phyloP scores from a whole-genome alignment of 129 eudicot species.

The Helianthus annuus region HanXRQr2.0-SUNRISE NC_035445.2:41917345-41917844 shows the following conservation, averaged over 20 bases:
- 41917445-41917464: not conserved
- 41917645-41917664: constrained; percentile 96
- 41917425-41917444: constrained; percentile 85
- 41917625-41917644: constrained; percentile 85
- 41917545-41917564: constrained; percentile 78
- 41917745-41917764: constrained; percentile 62
- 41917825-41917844: constrained; percentile 33
- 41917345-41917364: constrained; percentile 84
- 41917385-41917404: constrained; percentile 77
- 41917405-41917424: constrained; percentile 74
- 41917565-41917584: constrained; percentile 73
- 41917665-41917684: constrained; percentile 39
- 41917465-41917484: not conserved
- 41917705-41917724: constrained; percentile 47
- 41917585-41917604: constrained; percentile 65
- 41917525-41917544: constrained; percentile 79
- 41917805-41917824: constrained; percentile 88
- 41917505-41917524: constrained; percentile 41
- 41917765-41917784: constrained; percentile 86
- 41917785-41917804: constrained; percentile 90
- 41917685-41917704: constrained; percentile 62
- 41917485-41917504: not conserved
- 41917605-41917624: constrained; percentile 65
- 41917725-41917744: constrained; percentile 41
- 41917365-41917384: constrained; percentile 68